These are phyloP conservation scores for Luffa acutangula DNA, from an alignment of 306 rosid species.

Conservation along the genomic window DNA sequence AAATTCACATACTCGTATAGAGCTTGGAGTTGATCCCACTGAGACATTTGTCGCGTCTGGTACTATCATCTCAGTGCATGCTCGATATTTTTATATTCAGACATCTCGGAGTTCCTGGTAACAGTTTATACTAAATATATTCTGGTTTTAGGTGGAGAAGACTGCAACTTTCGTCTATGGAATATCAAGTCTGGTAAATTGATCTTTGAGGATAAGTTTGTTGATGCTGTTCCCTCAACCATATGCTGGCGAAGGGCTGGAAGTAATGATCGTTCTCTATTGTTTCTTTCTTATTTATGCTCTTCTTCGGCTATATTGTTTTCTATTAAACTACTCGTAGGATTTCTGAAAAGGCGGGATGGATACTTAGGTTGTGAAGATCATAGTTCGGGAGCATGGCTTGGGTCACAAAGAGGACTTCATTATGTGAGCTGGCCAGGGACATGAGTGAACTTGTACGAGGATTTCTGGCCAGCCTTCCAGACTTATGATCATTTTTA, in stretches of 20 bases:
- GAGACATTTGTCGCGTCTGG: conserved; percentile 83
- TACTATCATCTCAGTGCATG: conserved; percentile 15
- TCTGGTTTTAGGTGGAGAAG: conserved; percentile 69
- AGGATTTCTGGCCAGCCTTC: neutral
- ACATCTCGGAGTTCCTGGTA: neutral
- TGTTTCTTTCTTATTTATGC: conserved; percentile 1
- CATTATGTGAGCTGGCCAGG: conserved; percentile 49
- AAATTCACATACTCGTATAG: conserved; percentile 62
- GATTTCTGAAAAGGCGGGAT: conserved; percentile 18
- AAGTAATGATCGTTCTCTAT: conserved; percentile 14
- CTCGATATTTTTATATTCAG: neutral
- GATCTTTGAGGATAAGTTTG: conserved; percentile 75
- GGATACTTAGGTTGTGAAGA: conserved; percentile 2
- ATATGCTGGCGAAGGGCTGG: conserved; percentile 46
- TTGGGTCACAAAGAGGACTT: conserved; percentile 71
- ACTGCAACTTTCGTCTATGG: conserved; percentile 71
- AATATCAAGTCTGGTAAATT: conserved; percentile 80
- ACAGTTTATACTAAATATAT: neutral
- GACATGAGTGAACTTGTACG: neutral
- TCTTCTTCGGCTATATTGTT: conserved; percentile 12
- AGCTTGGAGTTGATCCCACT: conserved; percentile 68
- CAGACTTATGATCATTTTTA: neutral
- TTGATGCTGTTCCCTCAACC: conserved; percentile 42
- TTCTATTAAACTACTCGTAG: conserved; percentile 12
- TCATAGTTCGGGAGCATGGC: conserved; percentile 51